Evolutionary conservation across 2,329 filamentous ascomycete species (phyloP).

Genomic region (Knufia fluminis): DNA sequence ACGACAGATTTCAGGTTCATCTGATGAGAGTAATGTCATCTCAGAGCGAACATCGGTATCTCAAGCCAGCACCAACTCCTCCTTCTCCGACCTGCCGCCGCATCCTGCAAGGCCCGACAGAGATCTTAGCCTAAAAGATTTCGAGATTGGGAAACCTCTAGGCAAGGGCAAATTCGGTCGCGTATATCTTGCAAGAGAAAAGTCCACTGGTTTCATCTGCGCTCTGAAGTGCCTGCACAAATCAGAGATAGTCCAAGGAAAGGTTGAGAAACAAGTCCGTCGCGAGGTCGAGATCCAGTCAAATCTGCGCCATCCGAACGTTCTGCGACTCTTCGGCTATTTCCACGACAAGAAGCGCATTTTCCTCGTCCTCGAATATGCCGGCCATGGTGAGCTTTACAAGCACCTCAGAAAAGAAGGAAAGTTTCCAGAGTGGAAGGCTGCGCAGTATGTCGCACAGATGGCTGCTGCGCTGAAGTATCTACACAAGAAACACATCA

Average conservation of each 20-base stretch:
- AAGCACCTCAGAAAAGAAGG: constrained; percentile 72
- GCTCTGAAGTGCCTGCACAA: constrained; percentile 82
- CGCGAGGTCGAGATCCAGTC: constrained; percentile 86
- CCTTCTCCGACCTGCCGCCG: constrained; percentile 44
- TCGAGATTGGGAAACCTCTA: constrained; percentile 78
- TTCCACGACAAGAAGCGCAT: constrained; percentile 85
- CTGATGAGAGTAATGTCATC: constrained; percentile 41
- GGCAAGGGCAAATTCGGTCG: constrained; percentile 83
- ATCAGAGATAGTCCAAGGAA: constrained; percentile 67
- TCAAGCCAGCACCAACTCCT: constrained; percentile 22
- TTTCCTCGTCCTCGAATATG: constrained; percentile 80
- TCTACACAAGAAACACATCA: constrained; percentile 85
- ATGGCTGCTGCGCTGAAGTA: constrained; percentile 87
- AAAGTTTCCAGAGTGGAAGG: constrained; percentile 76
- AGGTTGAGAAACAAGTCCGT: constrained; percentile 77
- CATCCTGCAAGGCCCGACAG: constrained; percentile 28
- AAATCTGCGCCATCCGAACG: constrained; percentile 77
- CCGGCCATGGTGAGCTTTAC: constrained; percentile 76
- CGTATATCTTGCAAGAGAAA: constrained; percentile 75
- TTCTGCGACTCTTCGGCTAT: constrained; percentile 73
- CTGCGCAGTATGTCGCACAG: constrained; percentile 77
- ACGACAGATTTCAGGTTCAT: constrained; percentile 39
- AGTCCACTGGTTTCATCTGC: constrained; percentile 71
- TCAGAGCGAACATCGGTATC: constrained; percentile 11
- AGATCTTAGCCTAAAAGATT: constrained; percentile 82